Conservation (phyloP, 768 basidiomycete species). For the Tulasnella sp. region DNA sequence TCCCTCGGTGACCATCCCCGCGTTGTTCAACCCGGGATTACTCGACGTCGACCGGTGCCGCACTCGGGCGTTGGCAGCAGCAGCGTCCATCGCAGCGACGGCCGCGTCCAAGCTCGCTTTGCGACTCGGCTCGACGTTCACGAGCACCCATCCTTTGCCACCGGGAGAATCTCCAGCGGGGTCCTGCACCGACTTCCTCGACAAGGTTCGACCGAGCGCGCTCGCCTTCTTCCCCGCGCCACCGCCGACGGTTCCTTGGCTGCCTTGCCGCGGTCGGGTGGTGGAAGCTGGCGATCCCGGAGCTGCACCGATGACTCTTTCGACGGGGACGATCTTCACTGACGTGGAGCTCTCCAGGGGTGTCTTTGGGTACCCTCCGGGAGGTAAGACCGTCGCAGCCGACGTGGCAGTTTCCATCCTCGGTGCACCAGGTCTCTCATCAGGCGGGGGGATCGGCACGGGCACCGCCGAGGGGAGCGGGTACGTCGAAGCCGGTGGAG, state of each 20-base stretch:
- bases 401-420: not conserved
- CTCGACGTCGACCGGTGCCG: not conserved
- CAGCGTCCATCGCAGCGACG: not conserved
- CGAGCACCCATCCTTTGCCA: conserved; percentile 22
- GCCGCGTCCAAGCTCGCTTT: not conserved
- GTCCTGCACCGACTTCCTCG: not conserved
- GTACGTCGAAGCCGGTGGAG: not conserved
- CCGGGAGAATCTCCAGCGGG: not conserved
- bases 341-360: not conserved
- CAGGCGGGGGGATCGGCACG: not conserved
- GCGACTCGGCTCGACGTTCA: conserved; percentile 19
- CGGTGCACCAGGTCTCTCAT: not conserved
- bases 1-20: not conserved
- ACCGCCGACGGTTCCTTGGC: not conserved
- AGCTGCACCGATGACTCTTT: not conserved
- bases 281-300: not conserved
- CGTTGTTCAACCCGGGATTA: not conserved
- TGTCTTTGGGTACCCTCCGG: not conserved
- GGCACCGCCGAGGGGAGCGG: not conserved
- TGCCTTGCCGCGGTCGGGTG: too few species aligned
- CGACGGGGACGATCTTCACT: not conserved
- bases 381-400: conserved; percentile 8
- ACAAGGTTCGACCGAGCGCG: not conserved
- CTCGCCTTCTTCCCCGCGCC: too few species aligned
- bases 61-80: not conserved